A percentile compares a stretch with the other conserved stretches of the same genome.
Evolutionary conservation across 148 eudicot genomes (phyloP).

Genomic region (Dysphania ambrosioides): DNA sequence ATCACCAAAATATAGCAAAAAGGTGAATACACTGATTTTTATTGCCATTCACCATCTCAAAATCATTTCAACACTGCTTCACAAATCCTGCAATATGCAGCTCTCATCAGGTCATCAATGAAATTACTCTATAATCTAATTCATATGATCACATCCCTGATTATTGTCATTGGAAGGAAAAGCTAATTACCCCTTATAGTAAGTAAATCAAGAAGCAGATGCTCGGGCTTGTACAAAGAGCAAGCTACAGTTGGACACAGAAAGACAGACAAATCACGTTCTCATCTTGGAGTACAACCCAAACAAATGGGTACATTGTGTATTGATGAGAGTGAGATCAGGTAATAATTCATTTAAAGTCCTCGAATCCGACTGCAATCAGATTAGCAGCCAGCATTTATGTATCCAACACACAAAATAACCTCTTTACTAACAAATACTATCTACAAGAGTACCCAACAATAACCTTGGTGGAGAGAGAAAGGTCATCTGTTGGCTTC

Average conservation of each 20-base stretch:
- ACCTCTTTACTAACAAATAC: background rate
- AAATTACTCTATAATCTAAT: background rate
- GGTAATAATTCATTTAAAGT: too few relatives aligned
- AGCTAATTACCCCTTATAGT: background rate
- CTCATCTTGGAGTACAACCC: background rate
- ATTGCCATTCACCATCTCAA: background rate
- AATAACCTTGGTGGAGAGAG: background rate
- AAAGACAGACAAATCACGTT: background rate
- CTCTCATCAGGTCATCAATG: background rate
- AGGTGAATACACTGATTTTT: background rate
- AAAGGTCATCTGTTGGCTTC: background rate
- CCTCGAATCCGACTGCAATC: too few relatives aligned
- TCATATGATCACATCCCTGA: background rate
- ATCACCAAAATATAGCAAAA: background rate
- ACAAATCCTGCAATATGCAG: background rate
- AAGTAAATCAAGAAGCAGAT: background rate
- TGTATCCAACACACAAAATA: background rate
- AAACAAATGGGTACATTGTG: background rate
- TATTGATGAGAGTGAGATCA: too few relatives aligned
- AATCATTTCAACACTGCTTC: background rate
- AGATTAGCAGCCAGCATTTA: too few relatives aligned
- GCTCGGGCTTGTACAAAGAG: background rate
- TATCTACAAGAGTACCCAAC: background rate
- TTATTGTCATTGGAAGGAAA: background rate
- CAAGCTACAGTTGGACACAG: background rate